phyloP scores from a whole-genome alignment of 768 basidiomycete species.

The Leccinum variicolor region DNA sequence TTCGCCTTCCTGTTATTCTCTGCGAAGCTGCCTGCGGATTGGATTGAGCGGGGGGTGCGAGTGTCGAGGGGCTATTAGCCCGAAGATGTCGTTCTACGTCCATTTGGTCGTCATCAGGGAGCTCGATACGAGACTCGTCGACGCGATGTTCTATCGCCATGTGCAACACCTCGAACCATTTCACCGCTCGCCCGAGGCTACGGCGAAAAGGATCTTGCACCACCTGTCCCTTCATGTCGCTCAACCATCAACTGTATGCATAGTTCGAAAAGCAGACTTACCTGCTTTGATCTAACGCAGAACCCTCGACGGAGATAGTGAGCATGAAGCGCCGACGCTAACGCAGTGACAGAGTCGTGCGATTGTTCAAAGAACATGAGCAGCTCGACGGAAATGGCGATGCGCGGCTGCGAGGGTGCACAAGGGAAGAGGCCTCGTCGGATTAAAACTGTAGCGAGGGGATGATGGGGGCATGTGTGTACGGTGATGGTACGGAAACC shows the following conservation, averaged over 20 bases:
- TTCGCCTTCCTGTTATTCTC: too few species aligned
- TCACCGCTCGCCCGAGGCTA: neutral
- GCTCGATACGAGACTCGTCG: neutral
- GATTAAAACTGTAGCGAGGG: neutral
- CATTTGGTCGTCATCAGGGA: neutral
- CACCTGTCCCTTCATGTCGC: neutral
- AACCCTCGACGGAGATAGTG: neutral
- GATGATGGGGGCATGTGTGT: neutral
- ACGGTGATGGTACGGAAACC: neutral
- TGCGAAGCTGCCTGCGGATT: too few species aligned
- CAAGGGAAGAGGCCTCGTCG: neutral
- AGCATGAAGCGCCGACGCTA: neutral
- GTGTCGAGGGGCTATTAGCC: too few species aligned
- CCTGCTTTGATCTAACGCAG: neutral
- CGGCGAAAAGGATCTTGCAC: neutral
- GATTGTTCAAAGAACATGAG: neutral
- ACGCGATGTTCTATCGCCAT: neutral
- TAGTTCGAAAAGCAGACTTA: neutral
- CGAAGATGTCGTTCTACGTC: neutral
- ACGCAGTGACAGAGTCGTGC: neutral
- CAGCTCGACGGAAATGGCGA: neutral
- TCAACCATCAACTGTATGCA: neutral
- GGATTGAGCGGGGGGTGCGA: too few species aligned
- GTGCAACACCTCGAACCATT: neutral
- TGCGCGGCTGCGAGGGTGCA: neutral